A percentile compares a stretch with the other conserved stretches of the same genome.
Conservation (phyloP, 2,329 filamentous ascomycete genomes). For the Penicillium sp. region DNA sequence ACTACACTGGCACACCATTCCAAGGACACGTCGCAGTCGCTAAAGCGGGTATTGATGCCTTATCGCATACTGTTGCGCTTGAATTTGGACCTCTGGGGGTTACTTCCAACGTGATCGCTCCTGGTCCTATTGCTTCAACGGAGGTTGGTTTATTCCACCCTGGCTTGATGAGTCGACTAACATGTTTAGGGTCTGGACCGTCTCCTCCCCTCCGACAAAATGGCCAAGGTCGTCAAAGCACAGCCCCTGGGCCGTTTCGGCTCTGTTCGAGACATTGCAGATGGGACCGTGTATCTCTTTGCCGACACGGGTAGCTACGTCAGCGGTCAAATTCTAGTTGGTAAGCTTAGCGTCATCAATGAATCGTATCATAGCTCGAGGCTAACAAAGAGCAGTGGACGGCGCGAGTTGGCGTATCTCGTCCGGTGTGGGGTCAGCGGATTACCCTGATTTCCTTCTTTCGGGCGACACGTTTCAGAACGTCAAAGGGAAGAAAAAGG, state of each 20-base stretch:
- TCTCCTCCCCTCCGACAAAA: constrained; percentile 59
- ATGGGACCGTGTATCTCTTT: constrained; percentile 89
- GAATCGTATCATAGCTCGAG: neutral
- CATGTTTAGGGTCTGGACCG: constrained; percentile 65
- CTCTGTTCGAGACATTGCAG: constrained; percentile 83
- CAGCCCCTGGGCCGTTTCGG: constrained; percentile 80
- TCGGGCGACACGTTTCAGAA: constrained; percentile 59
- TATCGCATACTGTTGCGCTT: constrained; percentile 78
- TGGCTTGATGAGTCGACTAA: constrained; percentile 9
- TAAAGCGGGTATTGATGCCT: constrained; percentile 87
- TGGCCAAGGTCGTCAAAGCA: constrained; percentile 49
- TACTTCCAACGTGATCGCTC: constrained; percentile 85
- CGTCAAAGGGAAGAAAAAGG: constrained; percentile 62
- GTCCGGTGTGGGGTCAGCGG: constrained; percentile 36
- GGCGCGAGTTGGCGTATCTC: constrained; percentile 48
- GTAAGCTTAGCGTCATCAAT: constrained; percentile 31
- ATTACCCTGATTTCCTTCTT: constrained; percentile 65
- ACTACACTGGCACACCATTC: constrained; percentile 83
- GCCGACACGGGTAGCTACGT: constrained; percentile 85
- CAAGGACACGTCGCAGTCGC: constrained; percentile 91
- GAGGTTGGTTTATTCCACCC: constrained; percentile 54
- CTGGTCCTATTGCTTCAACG: constrained; percentile 83
- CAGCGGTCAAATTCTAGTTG: constrained; percentile 79
- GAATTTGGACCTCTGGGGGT: constrained; percentile 90
- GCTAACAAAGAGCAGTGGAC: constrained; percentile 37